phyloP scores from a whole-genome alignment of 805 yeast species.

The Wickerhamiella allomyrinae region DNA sequence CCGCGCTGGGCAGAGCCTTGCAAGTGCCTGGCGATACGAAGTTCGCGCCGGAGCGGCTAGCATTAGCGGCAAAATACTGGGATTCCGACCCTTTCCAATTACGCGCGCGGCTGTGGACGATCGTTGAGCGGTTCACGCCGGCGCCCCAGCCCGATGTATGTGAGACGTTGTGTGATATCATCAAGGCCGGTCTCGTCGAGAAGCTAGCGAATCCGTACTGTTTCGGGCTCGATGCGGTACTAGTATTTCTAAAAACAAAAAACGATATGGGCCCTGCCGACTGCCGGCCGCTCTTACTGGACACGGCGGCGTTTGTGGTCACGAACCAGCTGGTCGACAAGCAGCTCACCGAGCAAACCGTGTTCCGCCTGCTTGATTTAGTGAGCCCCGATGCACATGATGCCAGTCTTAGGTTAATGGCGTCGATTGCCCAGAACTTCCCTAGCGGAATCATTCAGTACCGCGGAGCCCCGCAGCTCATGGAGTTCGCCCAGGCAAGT shows the following conservation, averaged over 20 bases:
- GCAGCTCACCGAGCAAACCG: neutral
- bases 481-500: slow-evolving; percentile 28
- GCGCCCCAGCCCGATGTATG: slow-evolving; percentile 36
- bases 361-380: neutral
- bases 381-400: slow-evolving; percentile 17
- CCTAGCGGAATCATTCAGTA: slow-evolving; percentile 10
- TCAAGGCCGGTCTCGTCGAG: slow-evolving; percentile 54
- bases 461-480: slow-evolving; percentile 14
- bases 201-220: slow-evolving; percentile 52
- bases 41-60: slow-evolving; percentile 24
- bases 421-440: slow-evolving; percentile 13
- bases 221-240: slow-evolving; percentile 29
- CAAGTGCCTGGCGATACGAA: slow-evolving; percentile 43
- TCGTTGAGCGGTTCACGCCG: slow-evolving; percentile 31
- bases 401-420: slow-evolving; percentile 20
- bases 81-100: slow-evolving; percentile 22
- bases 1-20: slow-evolving; percentile 60
- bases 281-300: slow-evolving; percentile 17
- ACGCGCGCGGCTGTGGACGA: slow-evolving; percentile 29
- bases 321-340: slow-evolving; percentile 11
- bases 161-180: slow-evolving; percentile 48
- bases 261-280: slow-evolving; percentile 16
- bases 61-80: slow-evolving; percentile 25
- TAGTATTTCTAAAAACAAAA: slow-evolving; percentile 30
- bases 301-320: slow-evolving; percentile 20